phyloP scores from a whole-genome alignment of 805 yeast species.

The Ogataea methanolica region DNA sequence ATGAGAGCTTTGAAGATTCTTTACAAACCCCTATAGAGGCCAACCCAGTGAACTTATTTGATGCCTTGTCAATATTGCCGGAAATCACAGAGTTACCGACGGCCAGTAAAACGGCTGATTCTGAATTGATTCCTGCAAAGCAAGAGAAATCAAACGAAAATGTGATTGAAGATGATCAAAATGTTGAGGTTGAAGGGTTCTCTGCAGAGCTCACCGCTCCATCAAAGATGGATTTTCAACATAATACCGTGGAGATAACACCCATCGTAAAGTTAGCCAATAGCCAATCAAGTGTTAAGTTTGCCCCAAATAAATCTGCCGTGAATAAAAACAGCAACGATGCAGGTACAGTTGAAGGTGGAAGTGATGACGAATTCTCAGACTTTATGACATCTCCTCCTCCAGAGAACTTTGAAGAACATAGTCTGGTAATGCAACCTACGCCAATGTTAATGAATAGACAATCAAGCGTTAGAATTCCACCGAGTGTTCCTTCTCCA shows the following conservation, averaged over 20 bases:
- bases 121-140: neutral
- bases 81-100: neutral
- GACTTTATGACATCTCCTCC: constrained; percentile 6
- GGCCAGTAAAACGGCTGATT: neutral
- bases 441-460: neutral
- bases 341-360: neutral
- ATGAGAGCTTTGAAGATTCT: constrained; percentile 2
- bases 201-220: no score
- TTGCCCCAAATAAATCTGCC: neutral
- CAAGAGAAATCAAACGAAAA: no score
- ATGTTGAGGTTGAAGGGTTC: no score
- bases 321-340: neutral
- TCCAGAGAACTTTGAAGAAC: no score
- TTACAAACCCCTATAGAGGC: neutral
- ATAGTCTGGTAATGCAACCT: neutral
- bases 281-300: neutral
- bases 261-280: neutral
- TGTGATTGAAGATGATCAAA: no score
- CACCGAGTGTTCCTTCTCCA: neutral
- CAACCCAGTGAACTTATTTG: neutral
- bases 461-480: neutral
- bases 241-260: neutral
- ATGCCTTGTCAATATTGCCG: neutral
- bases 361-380: constrained; percentile 9
- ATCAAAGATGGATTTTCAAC: no score